Evolutionary conservation across 306 rosid species (phyloP), one percentile per base, ranked within the genome.

Genomic region (Prunus mira): DNA sequence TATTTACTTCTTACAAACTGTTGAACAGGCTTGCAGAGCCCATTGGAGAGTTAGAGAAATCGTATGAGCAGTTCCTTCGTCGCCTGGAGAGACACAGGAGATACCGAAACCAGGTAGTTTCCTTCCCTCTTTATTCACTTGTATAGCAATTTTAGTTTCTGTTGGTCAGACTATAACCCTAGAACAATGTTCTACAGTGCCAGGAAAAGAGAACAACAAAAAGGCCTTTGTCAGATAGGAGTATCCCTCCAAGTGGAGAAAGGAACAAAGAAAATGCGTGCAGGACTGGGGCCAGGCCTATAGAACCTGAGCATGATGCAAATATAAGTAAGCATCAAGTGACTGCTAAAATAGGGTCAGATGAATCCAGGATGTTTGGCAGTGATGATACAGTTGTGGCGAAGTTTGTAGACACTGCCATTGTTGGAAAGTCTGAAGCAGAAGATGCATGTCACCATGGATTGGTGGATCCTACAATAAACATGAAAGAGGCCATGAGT

Each of bases 391-490:
- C 93, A 13, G 88, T 85, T 46, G 89, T 89, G 46, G 89, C 34
- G 73, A 94, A 88, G 81, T 94, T 90, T 90, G 95, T 85, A 73
- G 95, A 78, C 82, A 85, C 89, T 67, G 91, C 96, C 76, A 83
- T 94, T 77, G 91, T 80, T 50, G 95, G 96, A 30, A 92, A 83
- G 78, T 87, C 97, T 68, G 96, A 78, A 82, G 89, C 90, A 64
- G 98, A 95, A 87, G 85, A 92, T 86, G 96, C 93, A 51, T 87
- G 97, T 73, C 98, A 95, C 77, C 93, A 89, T 73, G 97, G 99
- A 58, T 77, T 92, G 78, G 92, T 92, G 49, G 99, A 95, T 81
- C 99, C 99, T 58, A 92, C 99, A 9, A 80, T 95, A 84, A 95
- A 95, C 76, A 89, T 92, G 97, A 95, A 90, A 85, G 97, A 95